Base-by-base conservation (phyloP, 331 rosid species). In the Phaseolus coccineus region DNA sequence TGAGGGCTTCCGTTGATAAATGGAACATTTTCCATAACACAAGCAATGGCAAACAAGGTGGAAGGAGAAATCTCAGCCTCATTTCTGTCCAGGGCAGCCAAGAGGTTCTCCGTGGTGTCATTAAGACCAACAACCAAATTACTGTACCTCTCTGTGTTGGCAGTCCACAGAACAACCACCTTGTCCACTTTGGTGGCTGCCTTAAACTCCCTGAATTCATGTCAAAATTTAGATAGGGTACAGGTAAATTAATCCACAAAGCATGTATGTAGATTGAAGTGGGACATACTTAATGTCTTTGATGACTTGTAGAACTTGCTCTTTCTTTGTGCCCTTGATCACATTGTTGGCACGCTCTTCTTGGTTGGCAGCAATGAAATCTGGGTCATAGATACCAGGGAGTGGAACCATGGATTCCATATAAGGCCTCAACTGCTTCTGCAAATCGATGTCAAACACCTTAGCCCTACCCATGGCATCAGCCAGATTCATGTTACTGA, bases 31-130 rank as follows among this genome's bases (percentile, higher is more conserved):
- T 93, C 99, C 82, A 87, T 75, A 69, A 85, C 86, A 90, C 99
- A 95, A 53, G 99, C 99, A 25, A 91, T 79, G 28, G 91, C 97
- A 85, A 70, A 95, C 90, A 95, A 80, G 68, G 98, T 93, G 56
- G 99, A 95, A 83, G 99, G 99, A 79, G 99, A 95, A 48, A 95
- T 95, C 93, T 95, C 99, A n/a, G 93, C 70, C 79, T 95, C 99
- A 80, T 95, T 85, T 87, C 80, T 88, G 61, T 95, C 99, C 79
- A 95, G 35, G 0, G 97, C 78, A 84, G 91, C 88, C 74, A 93
- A 79, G 47, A 93, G 99, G 81, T 77, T 93, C 51, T 92, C 97
- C 24, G 57, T 63, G 33, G 97, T 95, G 83, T 95, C 97, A 47
- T 95, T 95, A 58, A 95, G 87, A 40, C 99, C 99, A 35, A 87